Conservation (phyloP, 208 protist species). For the Histomonas meleagridis region DNA sequence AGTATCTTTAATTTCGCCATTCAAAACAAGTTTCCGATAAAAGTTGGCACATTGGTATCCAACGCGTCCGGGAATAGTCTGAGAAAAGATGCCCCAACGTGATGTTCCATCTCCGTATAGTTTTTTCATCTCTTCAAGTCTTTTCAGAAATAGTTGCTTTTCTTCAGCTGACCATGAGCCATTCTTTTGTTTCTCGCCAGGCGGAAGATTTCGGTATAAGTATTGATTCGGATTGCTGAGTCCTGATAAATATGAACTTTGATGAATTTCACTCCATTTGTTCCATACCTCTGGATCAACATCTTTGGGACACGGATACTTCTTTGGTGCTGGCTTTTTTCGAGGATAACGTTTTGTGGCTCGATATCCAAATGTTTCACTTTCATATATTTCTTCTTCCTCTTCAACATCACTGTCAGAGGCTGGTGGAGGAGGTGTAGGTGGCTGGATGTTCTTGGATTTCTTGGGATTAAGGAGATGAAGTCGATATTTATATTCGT, state of each 20-base stretch:
- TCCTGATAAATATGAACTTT: background rate
- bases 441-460: background rate
- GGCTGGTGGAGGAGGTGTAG: background rate
- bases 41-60: conserved; percentile 52
- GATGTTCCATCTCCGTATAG: background rate
- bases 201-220: background rate
- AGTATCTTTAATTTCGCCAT: background rate
- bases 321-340: background rate
- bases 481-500: background rate
- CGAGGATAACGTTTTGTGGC: background rate
- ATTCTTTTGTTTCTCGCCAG: conserved; percentile 25
- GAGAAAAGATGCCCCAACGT: conserved; percentile 58
- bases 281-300: background rate
- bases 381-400: background rate
- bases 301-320: background rate
- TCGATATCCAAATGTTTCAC: background rate
- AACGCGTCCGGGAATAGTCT: conserved; percentile 56
- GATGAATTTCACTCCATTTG: background rate
- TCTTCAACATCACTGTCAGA: too few relatives aligned
- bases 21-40: background rate
- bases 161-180: conserved; percentile 3
- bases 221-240: conserved; percentile 23
- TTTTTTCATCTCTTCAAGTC: background rate
- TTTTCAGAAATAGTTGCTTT: background rate
- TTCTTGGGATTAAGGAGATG: background rate